Conservation (phyloP, 345 rosid species). For the Rhodamnia argentea region DNA sequence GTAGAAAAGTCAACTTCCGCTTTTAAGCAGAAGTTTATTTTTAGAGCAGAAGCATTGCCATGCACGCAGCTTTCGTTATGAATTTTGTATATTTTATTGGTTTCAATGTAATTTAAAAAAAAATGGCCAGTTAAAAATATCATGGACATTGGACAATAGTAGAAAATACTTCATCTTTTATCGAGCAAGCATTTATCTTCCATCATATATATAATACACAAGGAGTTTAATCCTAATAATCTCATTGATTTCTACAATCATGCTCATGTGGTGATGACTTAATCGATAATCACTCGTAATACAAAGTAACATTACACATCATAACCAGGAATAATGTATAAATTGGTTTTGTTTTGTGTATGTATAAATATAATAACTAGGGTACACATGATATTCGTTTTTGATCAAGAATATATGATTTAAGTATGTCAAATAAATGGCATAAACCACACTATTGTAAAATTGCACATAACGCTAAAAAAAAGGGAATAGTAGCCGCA, state of each 20-base stretch:
- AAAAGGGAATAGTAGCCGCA: background rate
- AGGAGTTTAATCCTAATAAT: background rate
- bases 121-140: background rate
- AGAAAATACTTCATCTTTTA: no score
- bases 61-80: background rate
- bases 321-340: background rate
- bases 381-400: no score
- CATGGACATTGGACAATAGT: background rate
- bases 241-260: background rate
- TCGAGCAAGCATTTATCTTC: background rate
- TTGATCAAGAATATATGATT: no score
- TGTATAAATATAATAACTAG: background rate
- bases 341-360: background rate
- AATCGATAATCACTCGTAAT: background rate
- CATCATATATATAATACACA: background rate
- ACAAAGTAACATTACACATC: background rate
- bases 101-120: background rate
- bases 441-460: no score
- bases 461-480: no score
- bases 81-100: background rate
- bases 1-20: no score
- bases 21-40: no score
- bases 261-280: background rate
- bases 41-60: no score
- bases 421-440: no score